Evolutionary conservation across 2,329 filamentous ascomycete genomes (phyloP), one percentile per base, ranked within the genome.

Genomic region (Colletotrichum lupini): DNA sequence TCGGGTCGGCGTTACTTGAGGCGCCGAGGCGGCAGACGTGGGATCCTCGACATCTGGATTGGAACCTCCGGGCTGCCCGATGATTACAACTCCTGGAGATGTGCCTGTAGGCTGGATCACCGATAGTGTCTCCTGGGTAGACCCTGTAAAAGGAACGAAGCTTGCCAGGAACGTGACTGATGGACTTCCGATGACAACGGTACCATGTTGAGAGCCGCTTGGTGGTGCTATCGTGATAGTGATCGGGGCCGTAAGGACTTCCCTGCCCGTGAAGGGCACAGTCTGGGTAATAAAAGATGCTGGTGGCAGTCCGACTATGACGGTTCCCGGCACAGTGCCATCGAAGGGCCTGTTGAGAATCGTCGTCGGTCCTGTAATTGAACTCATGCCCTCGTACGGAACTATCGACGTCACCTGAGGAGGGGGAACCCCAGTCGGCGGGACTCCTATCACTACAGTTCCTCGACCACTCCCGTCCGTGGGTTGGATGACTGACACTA

Each of bases 381-480:
- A 57, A 8, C 24, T 60, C 0, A 52, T 46, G n/a, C 49, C 56
- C 7, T 49, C 57, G 9, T 66, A 72, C 1, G 68, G 46, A 56
- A 74, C 37, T 12, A 59, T 59, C 8, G 74, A 68, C 5, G 73
- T 74, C 30, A 67, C 64, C 52, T 60, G 74, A 14, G 63, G 71
- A 16, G 61, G 73, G 9, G 68, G 71, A 26, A 67, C 26, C 3
- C 67, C 61, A 2, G 53, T 59, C 11, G 59, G 26, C 6, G 70
- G 70, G 4, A 73, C 32, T 2, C 32, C 63, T 19, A 76, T 62
- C 6, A 75, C 37, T 0, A 76, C 66, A 1, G 75, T 72, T 4
- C 75, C 75, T 7, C 59, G 28, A 2, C n/a, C 57, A 5, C 52
- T 70, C 1, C 70, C 73, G 1, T 49, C 19, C 3, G 35, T 49